Percentiles rank a stretch among this genome's conserved stretches.
Conservation (phyloP, 2,329 filamentous ascomycete species). For the Fusarium agapanthi region DNA sequence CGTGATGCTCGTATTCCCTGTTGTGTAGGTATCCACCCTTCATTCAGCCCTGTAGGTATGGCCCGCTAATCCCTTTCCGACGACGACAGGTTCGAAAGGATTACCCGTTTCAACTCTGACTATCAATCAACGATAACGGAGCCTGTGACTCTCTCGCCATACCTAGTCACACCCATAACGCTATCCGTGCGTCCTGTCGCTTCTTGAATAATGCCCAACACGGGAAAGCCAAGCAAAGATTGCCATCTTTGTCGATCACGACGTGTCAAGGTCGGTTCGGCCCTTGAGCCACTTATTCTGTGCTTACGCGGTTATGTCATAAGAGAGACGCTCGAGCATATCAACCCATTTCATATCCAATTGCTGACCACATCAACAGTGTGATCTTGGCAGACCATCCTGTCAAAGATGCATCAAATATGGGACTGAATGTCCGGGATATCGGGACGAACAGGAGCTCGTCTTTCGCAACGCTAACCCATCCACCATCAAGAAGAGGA, state of each 20-base stretch:
- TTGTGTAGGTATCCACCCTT: not conserved
- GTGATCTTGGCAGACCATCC: conserved; percentile 51
- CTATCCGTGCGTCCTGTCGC: not conserved
- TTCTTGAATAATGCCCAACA: conserved; percentile 50
- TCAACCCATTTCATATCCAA: not conserved
- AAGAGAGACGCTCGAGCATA: not conserved
- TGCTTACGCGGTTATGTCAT: conserved; percentile 12
- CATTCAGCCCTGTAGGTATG: conserved; percentile 34
- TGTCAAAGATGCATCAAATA: conserved; percentile 54
- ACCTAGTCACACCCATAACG: not conserved
- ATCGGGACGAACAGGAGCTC: conserved; percentile 51
- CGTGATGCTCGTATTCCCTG: conserved; percentile 16
- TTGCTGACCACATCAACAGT: conserved; percentile 42
- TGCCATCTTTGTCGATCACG: conserved; percentile 52
- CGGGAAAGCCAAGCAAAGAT: conserved; percentile 52
- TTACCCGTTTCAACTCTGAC: conserved; percentile 38
- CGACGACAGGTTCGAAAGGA: conserved; percentile 39
- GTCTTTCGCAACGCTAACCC: conserved; percentile 50
- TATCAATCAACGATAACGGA: conserved; percentile 15
- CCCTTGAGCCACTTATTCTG: not conserved
- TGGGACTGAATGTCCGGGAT: conserved; percentile 51
- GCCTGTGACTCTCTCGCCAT: not conserved
- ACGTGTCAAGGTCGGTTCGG: conserved; percentile 51
- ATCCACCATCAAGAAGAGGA: conserved; percentile 43
- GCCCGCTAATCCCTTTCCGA: conserved; percentile 31